A percentile compares a stretch with the other conserved stretches of the same genome.
These are phyloP conservation scores for Triangularia verruculosa DNA, from an alignment of 2,329 filamentous ascomycete genomes.

Conservation along the genomic window DNA sequence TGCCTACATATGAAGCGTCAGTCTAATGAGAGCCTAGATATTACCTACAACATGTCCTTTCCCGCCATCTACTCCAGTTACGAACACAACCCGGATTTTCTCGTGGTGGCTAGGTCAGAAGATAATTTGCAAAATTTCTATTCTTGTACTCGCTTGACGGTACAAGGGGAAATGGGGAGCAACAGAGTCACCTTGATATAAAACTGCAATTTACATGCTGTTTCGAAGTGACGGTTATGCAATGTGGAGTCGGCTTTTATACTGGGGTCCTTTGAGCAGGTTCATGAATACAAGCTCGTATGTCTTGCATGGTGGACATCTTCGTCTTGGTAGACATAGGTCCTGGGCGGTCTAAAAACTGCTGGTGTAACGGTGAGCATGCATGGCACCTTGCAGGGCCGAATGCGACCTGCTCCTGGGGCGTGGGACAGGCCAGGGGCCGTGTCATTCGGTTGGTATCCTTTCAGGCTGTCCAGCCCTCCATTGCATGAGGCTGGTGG, in stretches of 20 bases:
- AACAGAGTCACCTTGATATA: neutral
- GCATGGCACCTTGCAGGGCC: neutral
- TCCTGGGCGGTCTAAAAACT: neutral
- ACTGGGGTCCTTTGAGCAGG: neutral
- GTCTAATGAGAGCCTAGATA: neutral
- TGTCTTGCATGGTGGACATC: neutral
- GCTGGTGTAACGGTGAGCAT: neutral
- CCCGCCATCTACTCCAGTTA: neutral
- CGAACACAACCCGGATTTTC: constrained; percentile 7
- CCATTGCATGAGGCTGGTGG: constrained; percentile 5
- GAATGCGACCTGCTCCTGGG: neutral
- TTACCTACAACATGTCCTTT: neutral
- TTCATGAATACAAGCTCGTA: neutral
- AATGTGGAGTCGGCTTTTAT: neutral
- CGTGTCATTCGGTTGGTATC: neutral
- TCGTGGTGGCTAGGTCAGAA: neutral
- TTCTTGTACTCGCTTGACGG: constrained; percentile 14
- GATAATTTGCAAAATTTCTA: constrained; percentile 20
- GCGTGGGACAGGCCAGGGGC: constrained; percentile 4
- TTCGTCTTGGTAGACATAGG: neutral
- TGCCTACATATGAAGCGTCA: neutral
- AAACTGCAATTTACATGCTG: neutral
- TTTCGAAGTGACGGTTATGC: neutral
- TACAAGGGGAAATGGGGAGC: neutral
- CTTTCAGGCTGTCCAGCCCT: constrained; percentile 2